Evolutionary conservation across 306 rosid species (phyloP), one percentile per base, ranked within the genome.

Genomic region (Medicago arabica): DNA sequence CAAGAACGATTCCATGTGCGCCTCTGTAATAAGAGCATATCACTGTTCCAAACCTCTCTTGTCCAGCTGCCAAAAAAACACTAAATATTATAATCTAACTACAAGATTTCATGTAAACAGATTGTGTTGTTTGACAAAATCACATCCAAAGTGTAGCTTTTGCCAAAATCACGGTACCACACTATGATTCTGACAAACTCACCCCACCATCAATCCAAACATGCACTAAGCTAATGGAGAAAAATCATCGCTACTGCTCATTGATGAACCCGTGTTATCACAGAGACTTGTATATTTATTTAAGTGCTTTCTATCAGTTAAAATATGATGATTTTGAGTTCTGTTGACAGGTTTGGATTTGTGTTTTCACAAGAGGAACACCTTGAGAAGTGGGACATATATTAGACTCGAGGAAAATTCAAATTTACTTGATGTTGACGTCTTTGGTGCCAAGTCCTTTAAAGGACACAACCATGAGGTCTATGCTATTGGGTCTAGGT

Each of bases 11-110:
- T 86, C 99, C 99, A 57, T 95, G 97, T 54, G 99, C 93, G 14
- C 97, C 97, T 90, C 99, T 86, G 85, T 95, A 95, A 79, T 90
- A 95, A 21, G 99, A 95, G 71, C 96, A 86, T 76, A 87, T 92
- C 16, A 95, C 87, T 5, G 93, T 92, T 82, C 99, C 97, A 38
- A 95, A 95, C 87, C 97, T 90, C 89, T 95, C 99, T 74, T 95
- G 99, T 74, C 97, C 99, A 64, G 99, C 99, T 95, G 92, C 81
- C 76, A 64, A 71, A 39, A 75, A 34, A 36, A 34, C 5, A 75
- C 72, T 79, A 58, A 58, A 18, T 3, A 44, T 72, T 47, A 49
- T 46, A 47, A 65, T 64, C 51, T 46, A 59, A 69, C 17, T 1
- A 13, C 57, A 62, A 82, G 46, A 44, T 75, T 79, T 70, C 75